Percentiles rank a stretch among this genome's conserved stretches.
These are phyloP conservation scores for Thelephora ganbajun DNA, from an alignment of 768 basidiomycete genomes.

Conservation along the genomic window DNA sequence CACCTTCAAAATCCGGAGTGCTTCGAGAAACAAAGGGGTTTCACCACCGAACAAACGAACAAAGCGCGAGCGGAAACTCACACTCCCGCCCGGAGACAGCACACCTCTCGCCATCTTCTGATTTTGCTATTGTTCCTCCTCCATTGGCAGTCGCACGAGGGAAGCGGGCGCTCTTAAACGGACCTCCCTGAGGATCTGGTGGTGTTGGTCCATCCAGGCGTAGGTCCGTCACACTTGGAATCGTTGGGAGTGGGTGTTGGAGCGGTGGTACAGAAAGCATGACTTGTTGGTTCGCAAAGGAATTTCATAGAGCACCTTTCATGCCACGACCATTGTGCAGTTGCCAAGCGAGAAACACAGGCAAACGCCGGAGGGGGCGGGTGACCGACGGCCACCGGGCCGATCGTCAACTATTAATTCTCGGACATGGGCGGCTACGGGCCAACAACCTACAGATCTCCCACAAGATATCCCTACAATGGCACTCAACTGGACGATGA, in stretches of 20 bases:
- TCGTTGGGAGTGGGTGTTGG: too few relatives aligned
- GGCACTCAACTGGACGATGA: conserved; percentile 73
- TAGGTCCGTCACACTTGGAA: too few relatives aligned
- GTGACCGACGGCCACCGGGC: too few relatives aligned
- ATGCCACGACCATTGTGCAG: too few relatives aligned
- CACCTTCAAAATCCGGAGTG: conserved; percentile 30
- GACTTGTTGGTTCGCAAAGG: too few relatives aligned
- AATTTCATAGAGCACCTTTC: too few relatives aligned
- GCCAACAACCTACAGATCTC: not conserved
- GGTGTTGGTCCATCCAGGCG: too few relatives aligned
- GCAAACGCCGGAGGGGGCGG: too few relatives aligned
- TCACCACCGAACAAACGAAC: conserved; percentile 26
- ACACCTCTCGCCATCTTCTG: conserved; percentile 51
- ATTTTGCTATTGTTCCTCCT: conserved; percentile 54
- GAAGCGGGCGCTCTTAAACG: conserved; percentile 41
- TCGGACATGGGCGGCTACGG: too few relatives aligned
- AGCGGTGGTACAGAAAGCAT: too few relatives aligned
- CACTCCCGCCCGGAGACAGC: conserved; percentile 74
- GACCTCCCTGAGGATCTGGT: conserved; percentile 15
- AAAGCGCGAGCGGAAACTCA: conserved; percentile 17
- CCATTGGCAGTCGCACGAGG: conserved; percentile 45
- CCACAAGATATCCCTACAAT: conserved; percentile 22
- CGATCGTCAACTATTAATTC: too few relatives aligned
- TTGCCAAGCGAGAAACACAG: too few relatives aligned
- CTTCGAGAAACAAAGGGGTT: conserved; percentile 22